Evolutionary conservation across 1,284 basidiomycete species (phyloP), one percentile per base, ranked within the genome.

Genomic region (Sutorius eximius): DNA sequence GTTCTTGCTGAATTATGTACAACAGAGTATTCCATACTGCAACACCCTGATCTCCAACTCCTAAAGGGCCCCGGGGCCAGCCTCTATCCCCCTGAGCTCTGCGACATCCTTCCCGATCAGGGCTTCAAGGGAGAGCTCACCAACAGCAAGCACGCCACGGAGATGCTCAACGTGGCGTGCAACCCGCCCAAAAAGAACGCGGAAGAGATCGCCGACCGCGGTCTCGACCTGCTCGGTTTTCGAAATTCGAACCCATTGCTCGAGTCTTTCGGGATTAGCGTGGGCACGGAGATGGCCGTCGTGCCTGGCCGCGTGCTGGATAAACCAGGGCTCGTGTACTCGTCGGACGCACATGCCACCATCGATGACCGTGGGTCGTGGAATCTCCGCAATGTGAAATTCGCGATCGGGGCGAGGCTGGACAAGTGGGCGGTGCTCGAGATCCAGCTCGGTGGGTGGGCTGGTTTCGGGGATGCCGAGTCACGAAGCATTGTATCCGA

Each of bases 221-320:
- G 89, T 8, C 75, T 89, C 3, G 60, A 72, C 32, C 74, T 81
- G 55, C 81, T 91, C 12, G 89, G 87, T 3, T 87, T 86, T 68
- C 70, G 72, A 22, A 64, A 71, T 8, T 68, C 76, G 0, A 72
- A 71, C 8, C 77, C 79, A 2, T 70, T 85, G 13, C 42, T 71
- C 7, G 69, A 71, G 8, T 74, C 79, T 0, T 90, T 91, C 67
- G 86, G 85, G 1, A 70, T 90, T 52, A 72, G 65, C 51, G 77
- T 91, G 52, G 80, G 80, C 12, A 71, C 68, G 2, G 76, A 88
- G 53, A 90, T 91, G 87, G 77, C 85, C 2, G 79, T 87, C 24
- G 84, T 91, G 7, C 87, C 88, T 0, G 89, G 83, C 3, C 82
- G 88, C 33, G 79, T 89, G 55, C 77, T 91, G 1, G 70, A 77